Evolutionary conservation across 352 stramenopile species (phyloP).

Genomic region (Pythium dissimile): DNA sequence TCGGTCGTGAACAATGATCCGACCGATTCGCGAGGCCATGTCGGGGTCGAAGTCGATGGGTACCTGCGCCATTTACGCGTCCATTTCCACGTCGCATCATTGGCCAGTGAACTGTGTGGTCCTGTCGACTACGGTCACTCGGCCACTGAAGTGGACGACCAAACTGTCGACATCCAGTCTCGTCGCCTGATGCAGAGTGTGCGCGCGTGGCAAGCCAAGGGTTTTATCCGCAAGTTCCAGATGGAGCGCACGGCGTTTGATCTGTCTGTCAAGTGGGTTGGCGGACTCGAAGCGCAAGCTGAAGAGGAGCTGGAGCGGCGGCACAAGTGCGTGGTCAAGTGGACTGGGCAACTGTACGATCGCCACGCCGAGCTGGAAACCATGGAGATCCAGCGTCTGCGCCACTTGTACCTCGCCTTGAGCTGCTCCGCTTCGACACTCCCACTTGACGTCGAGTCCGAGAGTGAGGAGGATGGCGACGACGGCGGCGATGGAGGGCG

Average conservation of each 20-base stretch:
- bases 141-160: background rate
- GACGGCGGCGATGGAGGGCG: conserved; percentile 3
- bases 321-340: conserved; percentile 23
- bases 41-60: conserved; percentile 48
- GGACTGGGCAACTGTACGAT: conserved; percentile 44
- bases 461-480: conserved; percentile 19
- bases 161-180: conserved; percentile 29
- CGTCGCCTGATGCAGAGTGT: conserved; percentile 52
- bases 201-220: conserved; percentile 43
- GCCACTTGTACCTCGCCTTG: conserved; percentile 51
- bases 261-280: conserved; percentile 37
- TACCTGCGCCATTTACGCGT: conserved; percentile 56
- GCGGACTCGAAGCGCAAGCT: background rate
- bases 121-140: background rate
- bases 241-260: conserved; percentile 52
- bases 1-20: conserved; percentile 5
- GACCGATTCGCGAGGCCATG: conserved; percentile 9
- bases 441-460: background rate
- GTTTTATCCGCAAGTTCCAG: conserved; percentile 53
- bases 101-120: conserved; percentile 23
- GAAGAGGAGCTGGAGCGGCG: conserved; percentile 1
- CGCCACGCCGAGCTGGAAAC: conserved; percentile 58
- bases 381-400: conserved; percentile 56
- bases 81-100: conserved; percentile 54
- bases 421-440: conserved; percentile 1